Conservation (phyloP, 202 grass and related monocot genomes). For the Hordeum pubiflorum region DNA sequence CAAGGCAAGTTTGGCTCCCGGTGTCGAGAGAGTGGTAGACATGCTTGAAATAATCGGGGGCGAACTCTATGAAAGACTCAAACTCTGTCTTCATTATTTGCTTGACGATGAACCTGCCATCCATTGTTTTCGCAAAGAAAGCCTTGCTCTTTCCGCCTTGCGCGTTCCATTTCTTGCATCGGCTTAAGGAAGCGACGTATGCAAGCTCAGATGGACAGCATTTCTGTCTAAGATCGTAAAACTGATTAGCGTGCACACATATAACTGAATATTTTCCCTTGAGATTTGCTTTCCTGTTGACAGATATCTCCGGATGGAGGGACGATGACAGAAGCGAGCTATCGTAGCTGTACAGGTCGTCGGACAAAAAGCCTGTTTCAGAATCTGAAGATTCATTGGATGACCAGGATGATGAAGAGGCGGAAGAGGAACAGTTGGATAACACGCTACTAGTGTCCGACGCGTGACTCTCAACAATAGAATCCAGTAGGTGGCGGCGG, state of each 20-base stretch:
- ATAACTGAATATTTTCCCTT: conserved; percentile 57
- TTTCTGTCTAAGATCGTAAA: conserved; percentile 67
- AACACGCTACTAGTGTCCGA: conserved; percentile 32
- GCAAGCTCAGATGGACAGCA: conserved; percentile 75
- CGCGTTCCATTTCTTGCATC: conserved; percentile 81
- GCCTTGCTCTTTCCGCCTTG: conserved; percentile 74
- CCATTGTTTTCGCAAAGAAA: conserved; percentile 69
- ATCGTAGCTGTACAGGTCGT: conserved; percentile 41
- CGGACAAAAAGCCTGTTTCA: conserved; percentile 30
- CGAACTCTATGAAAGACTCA: conserved; percentile 67
- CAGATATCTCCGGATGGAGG: conserved; percentile 57
- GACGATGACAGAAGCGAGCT: conserved; percentile 25
- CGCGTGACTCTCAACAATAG: conserved; percentile 23
- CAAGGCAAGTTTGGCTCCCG: conserved; percentile 71
- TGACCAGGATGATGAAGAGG: conserved; percentile 34
- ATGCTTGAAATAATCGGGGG: conserved; percentile 73
- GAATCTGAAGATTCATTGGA: conserved; percentile 44
- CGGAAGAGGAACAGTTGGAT: conserved; percentile 28
- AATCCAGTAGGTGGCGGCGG: conserved; percentile 22
- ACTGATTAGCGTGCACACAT: conserved; percentile 55
- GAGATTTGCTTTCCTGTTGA: conserved; percentile 39
- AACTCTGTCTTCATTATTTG: conserved; percentile 78
- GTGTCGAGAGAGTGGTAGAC: conserved; percentile 57
- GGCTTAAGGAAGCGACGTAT: conserved; percentile 57
- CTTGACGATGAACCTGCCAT: conserved; percentile 81